A percentile compares a stretch with the other conserved stretches of the same genome.
Conservation (phyloP, 176 grass and related monocot genomes). For the Oryza punctata region DNA sequence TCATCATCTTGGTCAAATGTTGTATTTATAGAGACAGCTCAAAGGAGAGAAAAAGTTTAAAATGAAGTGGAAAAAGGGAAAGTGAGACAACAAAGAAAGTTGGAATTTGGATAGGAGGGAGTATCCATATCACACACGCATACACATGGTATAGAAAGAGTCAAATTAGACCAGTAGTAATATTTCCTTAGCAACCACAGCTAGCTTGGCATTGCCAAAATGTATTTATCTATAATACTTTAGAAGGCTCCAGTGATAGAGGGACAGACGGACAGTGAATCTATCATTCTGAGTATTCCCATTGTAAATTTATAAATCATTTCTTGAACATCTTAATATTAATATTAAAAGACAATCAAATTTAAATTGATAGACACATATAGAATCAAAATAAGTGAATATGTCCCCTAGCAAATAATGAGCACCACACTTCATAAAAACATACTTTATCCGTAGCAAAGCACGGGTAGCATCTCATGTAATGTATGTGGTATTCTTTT, state of each 20-base stretch:
- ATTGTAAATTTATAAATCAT: too few species aligned
- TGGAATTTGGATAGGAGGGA: not conserved
- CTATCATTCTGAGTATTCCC: too few species aligned
- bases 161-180: not conserved
- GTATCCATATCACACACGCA: not conserved
- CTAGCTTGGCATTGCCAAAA: not conserved
- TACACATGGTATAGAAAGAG: not conserved
- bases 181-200: not conserved
- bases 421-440: too few species aligned
- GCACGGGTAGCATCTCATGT: too few species aligned
- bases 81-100: not conserved
- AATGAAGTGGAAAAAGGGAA: not conserved
- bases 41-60: not conserved
- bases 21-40: not conserved
- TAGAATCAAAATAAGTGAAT: too few species aligned
- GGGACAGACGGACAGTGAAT: too few species aligned
- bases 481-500: not conserved
- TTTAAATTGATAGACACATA: too few species aligned
- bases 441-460: too few species aligned
- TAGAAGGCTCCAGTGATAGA: too few species aligned
- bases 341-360: too few species aligned
- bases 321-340: too few species aligned
- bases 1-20: not conserved
- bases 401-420: too few species aligned
- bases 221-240: not conserved